Evolutionary conservation across 1,284 basidiomycete genomes (phyloP), one percentile per base, ranked within the genome.

Genomic region (Cutaneotrichosporon sp.): DNA sequence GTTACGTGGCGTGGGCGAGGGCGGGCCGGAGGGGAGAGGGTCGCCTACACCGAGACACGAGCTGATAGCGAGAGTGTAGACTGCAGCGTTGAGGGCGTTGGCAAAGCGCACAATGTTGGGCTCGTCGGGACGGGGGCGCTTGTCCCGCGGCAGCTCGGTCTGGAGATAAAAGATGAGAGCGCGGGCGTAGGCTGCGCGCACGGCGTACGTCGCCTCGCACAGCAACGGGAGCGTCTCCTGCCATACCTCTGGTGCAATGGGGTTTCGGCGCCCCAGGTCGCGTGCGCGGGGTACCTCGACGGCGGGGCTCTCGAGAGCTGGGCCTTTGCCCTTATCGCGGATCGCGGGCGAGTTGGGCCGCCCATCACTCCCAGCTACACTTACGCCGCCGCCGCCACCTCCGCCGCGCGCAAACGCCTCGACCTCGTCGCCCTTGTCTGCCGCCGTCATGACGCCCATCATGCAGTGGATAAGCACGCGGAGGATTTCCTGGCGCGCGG

Each of bases 221-320:
- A 94, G 75, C 21, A 93, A 78, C 46, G 84, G 85, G 40, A 94
- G 72, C 1, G 89, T 92, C 58, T 92, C 90, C 68, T 90, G 87
- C 87, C 89, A 93, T 36, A 87, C 81, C 65, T 90, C 88, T 18
- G 87, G 84, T 1, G 85, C 79, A 39, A 94, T 81, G 55, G 81
- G 81, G 36, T 86, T 86, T 38, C 91, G 79, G 42, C 84, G 78
- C 4, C 66, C 67, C 4, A 59, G 54, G 47, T 55, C 64, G 36
- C 39, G 60, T 3, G 43, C 44, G 26, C 52, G 59, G 18, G 56
- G 61, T 2, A 50, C 49, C 13, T 66, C 63, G 23, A 64, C 42
- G 2, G 46, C 52, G 15, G 68, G 66, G 14, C 64, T 58, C 12
- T 63, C 63, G 23, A 61, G 54, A 14, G 58, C 59, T 2, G 66